Conservation (phyloP, 257 asterid genomes). For the Paulownia fortunei region DNA sequence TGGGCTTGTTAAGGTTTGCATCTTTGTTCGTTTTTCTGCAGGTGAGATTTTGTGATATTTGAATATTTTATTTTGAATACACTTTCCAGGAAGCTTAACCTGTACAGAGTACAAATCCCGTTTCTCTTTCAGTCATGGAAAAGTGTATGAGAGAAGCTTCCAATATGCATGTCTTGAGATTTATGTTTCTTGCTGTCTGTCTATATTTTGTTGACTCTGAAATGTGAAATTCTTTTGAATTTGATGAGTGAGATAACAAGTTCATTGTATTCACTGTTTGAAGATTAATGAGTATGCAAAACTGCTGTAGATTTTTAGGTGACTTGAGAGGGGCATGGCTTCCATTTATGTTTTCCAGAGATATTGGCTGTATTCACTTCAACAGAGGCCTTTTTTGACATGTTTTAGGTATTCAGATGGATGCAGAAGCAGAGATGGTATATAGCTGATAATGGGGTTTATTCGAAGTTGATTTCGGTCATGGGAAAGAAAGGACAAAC, state of each 20-base stretch:
- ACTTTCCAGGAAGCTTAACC: too few relatives aligned
- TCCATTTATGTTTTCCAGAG: background rate
- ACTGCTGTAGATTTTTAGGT: background rate
- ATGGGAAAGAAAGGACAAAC: constrained; percentile 98
- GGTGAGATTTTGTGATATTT: too few relatives aligned
- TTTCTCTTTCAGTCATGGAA: too few relatives aligned
- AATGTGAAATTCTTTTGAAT: background rate
- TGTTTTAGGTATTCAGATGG: constrained; percentile 90
- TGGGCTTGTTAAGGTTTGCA: background rate
- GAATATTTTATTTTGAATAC: too few relatives aligned
- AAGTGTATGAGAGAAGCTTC: too few relatives aligned
- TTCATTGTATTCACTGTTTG: background rate
- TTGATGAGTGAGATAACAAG: background rate
- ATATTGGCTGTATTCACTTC: constrained; percentile 4
- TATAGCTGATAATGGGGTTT: constrained; percentile 92
- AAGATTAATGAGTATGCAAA: background rate
- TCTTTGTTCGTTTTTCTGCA: background rate
- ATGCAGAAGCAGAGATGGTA: constrained; percentile 99
- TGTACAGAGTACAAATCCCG: too few relatives aligned
- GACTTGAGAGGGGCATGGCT: background rate
- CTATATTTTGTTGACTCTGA: background rate
- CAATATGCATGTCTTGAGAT: too few relatives aligned
- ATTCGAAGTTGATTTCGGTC: constrained; percentile 88
- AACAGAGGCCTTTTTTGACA: constrained; percentile 6
- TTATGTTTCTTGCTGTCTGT: background rate